Percentiles rank a stretch among this genome's conserved stretches.
These are phyloP conservation scores for Sarocladium kiliense DNA, from an alignment of 2,329 filamentous ascomycete genomes.

Conservation along the genomic window DNA sequence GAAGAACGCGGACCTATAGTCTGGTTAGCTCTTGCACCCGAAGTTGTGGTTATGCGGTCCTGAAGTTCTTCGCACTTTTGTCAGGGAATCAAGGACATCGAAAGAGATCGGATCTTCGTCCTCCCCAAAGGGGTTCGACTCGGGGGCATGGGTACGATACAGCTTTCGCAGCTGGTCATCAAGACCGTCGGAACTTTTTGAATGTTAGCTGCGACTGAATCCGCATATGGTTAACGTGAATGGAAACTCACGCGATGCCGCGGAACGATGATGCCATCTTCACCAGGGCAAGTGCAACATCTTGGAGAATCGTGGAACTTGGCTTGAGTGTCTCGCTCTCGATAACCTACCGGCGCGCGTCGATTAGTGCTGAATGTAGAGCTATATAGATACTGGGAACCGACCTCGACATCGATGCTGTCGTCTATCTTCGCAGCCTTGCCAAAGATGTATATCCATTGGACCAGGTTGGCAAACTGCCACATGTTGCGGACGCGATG, in stretches of 20 bases:
- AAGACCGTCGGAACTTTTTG: slow-evolving; percentile 73
- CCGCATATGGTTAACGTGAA: too few relatives aligned
- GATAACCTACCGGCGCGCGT: slow-evolving; percentile 57
- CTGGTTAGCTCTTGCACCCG: neutral
- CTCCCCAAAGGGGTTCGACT: slow-evolving; percentile 78
- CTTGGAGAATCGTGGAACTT: slow-evolving; percentile 66
- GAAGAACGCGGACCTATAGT: slow-evolving; percentile 66
- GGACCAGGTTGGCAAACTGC: slow-evolving; percentile 91
- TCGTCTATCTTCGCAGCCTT: slow-evolving; percentile 85
- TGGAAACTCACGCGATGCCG: slow-evolving; percentile 69
- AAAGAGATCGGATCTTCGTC: slow-evolving; percentile 71
- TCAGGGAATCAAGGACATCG: slow-evolving; percentile 73
- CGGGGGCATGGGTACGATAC: slow-evolving; percentile 74
- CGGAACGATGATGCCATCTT: slow-evolving; percentile 94
- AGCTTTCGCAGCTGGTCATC: slow-evolving; percentile 91
- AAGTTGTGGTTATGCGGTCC: neutral
- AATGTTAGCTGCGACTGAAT: slow-evolving; percentile 10
- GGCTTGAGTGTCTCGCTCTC: slow-evolving; percentile 85
- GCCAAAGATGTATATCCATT: slow-evolving; percentile 91
- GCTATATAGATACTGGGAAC: neutral
- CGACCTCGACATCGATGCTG: slow-evolving; percentile 83
- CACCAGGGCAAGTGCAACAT: slow-evolving; percentile 80
- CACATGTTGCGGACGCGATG: slow-evolving; percentile 79
- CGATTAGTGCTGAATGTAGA: neutral
- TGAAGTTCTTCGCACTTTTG: slow-evolving; percentile 51